These are phyloP conservation scores for Aspergillus persii DNA, from an alignment of 2,329 filamentous ascomycete species.

Conservation along the genomic window DNA sequence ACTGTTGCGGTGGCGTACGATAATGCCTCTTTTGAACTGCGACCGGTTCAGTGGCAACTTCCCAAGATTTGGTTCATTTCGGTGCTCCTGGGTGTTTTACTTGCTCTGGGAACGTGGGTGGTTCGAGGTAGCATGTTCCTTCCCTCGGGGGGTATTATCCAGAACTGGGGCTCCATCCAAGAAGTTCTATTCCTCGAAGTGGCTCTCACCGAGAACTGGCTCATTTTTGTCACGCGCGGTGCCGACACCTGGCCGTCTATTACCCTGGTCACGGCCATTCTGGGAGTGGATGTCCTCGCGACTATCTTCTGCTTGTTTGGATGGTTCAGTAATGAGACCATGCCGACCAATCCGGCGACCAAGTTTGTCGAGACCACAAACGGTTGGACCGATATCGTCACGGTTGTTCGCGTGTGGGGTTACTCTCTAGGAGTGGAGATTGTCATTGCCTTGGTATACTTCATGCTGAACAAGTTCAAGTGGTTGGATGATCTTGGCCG, in stretches of 20 bases:
- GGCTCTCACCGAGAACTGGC: conserved; percentile 90
- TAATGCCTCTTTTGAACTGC: conserved; percentile 73
- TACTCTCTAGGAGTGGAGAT: conserved; percentile 52
- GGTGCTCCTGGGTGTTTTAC: conserved; percentile 59
- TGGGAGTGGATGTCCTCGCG: conserved; percentile 68
- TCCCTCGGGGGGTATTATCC: conserved; percentile 67
- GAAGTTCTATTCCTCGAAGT: conserved; percentile 85
- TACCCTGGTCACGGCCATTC: conserved; percentile 68
- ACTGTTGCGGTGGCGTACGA: conserved; percentile 82
- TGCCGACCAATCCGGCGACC: conserved; percentile 28
- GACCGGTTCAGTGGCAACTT: conserved; percentile 77
- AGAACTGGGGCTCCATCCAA: conserved; percentile 72
- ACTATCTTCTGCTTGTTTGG: conserved; percentile 75
- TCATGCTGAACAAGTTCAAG: conserved; percentile 44
- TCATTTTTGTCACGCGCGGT: conserved; percentile 92
- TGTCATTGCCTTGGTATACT: conserved; percentile 52
- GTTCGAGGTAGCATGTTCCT: conserved; percentile 70
- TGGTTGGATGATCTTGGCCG: conserved; percentile 50
- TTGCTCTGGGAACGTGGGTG: conserved; percentile 72
- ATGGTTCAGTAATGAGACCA: conserved; percentile 62
- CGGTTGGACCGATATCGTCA: conserved; percentile 59
- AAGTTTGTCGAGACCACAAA: conserved; percentile 41
- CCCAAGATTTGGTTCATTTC: conserved; percentile 78
- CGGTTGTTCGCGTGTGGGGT: conserved; percentile 51
- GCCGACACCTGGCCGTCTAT: conserved; percentile 70